These are phyloP conservation scores for Lepidium sativum DNA, from an alignment of 345 rosid genomes.

Conservation along the genomic window DNA sequence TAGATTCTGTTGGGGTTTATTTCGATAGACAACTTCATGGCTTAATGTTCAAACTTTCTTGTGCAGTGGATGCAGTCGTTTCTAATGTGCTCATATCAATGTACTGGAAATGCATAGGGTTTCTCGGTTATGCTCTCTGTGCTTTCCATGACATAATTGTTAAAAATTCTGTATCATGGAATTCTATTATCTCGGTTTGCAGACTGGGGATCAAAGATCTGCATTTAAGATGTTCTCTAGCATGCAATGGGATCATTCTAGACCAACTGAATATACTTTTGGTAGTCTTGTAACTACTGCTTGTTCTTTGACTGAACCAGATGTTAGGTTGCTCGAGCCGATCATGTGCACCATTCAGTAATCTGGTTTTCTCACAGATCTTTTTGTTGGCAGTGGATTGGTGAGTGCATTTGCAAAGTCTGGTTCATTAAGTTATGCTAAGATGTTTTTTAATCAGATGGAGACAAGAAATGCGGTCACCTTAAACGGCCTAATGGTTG, in stretches of 20 bases:
- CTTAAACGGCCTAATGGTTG: constrained; percentile 82
- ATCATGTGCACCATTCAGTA: constrained; percentile 51
- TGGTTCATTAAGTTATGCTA: constrained; percentile 50
- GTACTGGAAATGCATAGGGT: constrained; percentile 53
- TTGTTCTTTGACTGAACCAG: constrained; percentile 40
- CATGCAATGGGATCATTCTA: constrained; percentile 45
- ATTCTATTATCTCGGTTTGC: constrained; percentile 60
- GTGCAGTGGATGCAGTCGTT: constrained; percentile 45
- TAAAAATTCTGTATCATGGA: constrained; percentile 64
- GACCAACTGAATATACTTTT: constrained; percentile 79
- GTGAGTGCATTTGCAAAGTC: constrained; percentile 68
- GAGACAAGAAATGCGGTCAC: constrained; percentile 56
- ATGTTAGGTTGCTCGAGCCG: constrained; percentile 61
- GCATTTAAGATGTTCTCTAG: constrained; percentile 56
- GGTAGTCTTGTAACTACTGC: constrained; percentile 76
- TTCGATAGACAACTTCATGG: constrained; percentile 80
- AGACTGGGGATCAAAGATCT: constrained; percentile 39
- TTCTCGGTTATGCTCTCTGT: constrained; percentile 35
- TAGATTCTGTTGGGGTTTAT: constrained; percentile 30
- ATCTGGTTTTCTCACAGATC: constrained; percentile 59
- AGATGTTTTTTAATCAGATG: constrained; percentile 55
- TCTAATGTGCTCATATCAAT: constrained; percentile 65
- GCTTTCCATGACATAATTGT: constrained; percentile 54
- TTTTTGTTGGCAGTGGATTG: constrained; percentile 83
- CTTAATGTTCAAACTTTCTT: constrained; percentile 42